Percentiles rank a stretch among this genome's conserved stretches.
Evolutionary conservation across 2,329 filamentous ascomycete species (phyloP).

Genomic region (Fusarium veterinarium): DNA sequence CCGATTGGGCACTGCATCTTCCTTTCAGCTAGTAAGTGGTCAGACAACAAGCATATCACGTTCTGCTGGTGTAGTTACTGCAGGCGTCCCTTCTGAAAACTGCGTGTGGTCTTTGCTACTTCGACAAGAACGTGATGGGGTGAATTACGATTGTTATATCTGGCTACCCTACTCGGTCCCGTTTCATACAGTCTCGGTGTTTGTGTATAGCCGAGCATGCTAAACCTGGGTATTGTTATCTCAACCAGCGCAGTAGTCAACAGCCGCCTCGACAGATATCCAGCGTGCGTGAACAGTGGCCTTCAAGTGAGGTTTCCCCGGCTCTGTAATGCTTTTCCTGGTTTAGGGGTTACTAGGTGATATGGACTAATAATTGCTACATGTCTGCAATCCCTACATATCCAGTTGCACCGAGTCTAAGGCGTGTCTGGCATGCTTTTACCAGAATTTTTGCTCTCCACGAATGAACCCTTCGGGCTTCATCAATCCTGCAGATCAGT

Average conservation of each 20-base stretch:
- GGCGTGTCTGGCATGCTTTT: not conserved
- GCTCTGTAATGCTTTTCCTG: not conserved
- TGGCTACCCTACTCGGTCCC: not conserved
- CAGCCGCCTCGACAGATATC: not conserved
- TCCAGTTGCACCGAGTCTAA: not conserved
- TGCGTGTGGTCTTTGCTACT: not conserved
- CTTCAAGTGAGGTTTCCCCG: not conserved
- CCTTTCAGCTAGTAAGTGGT: conserved; percentile 24
- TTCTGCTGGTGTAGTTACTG: not conserved
- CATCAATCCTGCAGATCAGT: not conserved
- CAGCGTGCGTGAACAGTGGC: not conserved
- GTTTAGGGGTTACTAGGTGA: not conserved
- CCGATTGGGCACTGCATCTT: not conserved
- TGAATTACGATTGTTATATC: not conserved
- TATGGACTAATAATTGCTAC: not conserved
- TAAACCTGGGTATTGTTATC: not conserved
- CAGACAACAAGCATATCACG: not conserved
- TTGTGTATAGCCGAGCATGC: not conserved
- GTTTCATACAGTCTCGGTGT: not conserved
- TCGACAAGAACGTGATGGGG: not conserved
- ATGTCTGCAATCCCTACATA: not conserved
- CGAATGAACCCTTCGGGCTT: not conserved
- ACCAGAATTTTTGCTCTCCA: not conserved
- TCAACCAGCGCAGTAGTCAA: not conserved
- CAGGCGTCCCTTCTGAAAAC: conserved; percentile 5